These are phyloP conservation scores for Nitzschia palea DNA, from an alignment of 108 stramenopile species.

Conservation along the genomic window DNA sequence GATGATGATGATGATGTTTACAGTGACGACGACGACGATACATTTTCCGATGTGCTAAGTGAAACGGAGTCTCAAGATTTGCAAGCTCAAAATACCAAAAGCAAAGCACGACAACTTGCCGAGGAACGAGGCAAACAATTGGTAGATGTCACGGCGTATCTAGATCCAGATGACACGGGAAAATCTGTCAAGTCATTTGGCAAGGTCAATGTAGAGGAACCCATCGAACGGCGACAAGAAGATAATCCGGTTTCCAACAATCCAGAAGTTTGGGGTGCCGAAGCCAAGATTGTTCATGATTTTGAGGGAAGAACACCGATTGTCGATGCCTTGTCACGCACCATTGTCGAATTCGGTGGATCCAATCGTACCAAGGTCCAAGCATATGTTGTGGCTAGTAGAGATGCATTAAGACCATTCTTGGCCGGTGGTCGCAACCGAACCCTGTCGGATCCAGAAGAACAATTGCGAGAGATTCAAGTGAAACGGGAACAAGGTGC, in stretches of 20 bases:
- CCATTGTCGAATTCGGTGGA: constrained; percentile 71
- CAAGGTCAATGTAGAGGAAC: neutral
- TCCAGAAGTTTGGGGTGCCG: constrained; percentile 85
- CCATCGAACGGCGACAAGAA: neutral
- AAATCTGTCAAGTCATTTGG: constrained; percentile 40
- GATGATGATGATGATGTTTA: neutral
- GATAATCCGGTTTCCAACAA: constrained; percentile 34
- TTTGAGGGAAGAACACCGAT: constrained; percentile 73
- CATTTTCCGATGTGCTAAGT: neutral
- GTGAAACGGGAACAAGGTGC: constrained; percentile 49
- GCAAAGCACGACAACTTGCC: constrained; percentile 45
- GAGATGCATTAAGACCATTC: constrained; percentile 70
- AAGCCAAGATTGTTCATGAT: constrained; percentile 80
- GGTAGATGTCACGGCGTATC: constrained; percentile 71
- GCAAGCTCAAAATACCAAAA: constrained; percentile 8
- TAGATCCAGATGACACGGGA: constrained; percentile 63
- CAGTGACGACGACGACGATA: neutral
- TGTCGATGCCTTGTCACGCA: constrained; percentile 71
- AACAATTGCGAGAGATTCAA: constrained; percentile 64
- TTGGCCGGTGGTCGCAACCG: constrained; percentile 52
- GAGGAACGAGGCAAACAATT: constrained; percentile 65
- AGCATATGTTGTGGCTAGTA: constrained; percentile 79
- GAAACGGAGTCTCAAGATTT: neutral
- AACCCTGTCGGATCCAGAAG: constrained; percentile 47
- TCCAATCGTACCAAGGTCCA: constrained; percentile 65